phyloP scores from a whole-genome alignment of 805 yeast species.

The Saccharomycopsis sp. region DNA sequence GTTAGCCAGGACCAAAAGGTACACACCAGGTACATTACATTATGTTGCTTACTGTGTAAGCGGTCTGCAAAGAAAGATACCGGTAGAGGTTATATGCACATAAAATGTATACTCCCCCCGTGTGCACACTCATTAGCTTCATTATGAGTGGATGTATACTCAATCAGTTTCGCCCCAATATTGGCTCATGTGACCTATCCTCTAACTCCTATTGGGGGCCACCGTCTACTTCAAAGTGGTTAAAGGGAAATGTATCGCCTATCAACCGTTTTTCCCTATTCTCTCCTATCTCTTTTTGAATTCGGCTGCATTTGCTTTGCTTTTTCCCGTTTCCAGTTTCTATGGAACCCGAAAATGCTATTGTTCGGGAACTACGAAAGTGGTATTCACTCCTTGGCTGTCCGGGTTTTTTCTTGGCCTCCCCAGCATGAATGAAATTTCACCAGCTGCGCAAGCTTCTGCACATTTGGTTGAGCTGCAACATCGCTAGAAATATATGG shows the following conservation, averaged over 20 bases:
- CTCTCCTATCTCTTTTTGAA: not conserved
- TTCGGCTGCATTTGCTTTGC: not conserved
- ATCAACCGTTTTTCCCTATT: not conserved
- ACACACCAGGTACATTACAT: too few relatives aligned
- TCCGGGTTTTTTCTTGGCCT: not conserved
- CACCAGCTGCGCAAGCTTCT: too few relatives aligned
- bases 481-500: not conserved
- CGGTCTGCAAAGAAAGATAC: too few relatives aligned
- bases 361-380: not conserved
- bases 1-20: not conserved
- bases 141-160: not conserved
- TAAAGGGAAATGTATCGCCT: not conserved
- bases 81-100: too few relatives aligned
- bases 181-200: too few relatives aligned
- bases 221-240: not conserved
- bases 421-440: not conserved
- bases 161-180: too few relatives aligned
- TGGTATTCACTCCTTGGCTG: too few relatives aligned
- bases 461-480: too few relatives aligned
- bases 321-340: not conserved
- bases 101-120: not conserved
- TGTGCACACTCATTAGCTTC: not conserved
- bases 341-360: not conserved
- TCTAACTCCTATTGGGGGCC: too few relatives aligned
- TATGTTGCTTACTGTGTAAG: too few relatives aligned